phyloP scores from a whole-genome alignment of 2,329 filamentous ascomycete genomes.

The Penicillium crustosum region DNA sequence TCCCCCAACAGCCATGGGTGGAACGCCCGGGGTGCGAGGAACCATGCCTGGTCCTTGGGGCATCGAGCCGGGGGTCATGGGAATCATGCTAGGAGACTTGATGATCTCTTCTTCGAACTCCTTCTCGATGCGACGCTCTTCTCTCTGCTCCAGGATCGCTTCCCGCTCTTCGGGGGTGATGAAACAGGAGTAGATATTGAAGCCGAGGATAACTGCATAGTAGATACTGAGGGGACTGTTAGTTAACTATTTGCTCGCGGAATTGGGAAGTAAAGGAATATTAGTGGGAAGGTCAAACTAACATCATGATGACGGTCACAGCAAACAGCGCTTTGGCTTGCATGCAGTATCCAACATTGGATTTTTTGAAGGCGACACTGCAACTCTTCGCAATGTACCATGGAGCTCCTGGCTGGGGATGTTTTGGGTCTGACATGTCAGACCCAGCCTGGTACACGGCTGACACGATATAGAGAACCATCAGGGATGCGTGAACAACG shows the following conservation, averaged over 20 bases:
- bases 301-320: conserved; percentile 58
- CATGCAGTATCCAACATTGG: conserved; percentile 55
- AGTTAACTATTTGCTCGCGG: conserved; percentile 3
- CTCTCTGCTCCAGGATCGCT: conserved; percentile 34
- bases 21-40: conserved; percentile 30
- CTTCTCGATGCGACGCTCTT: conserved; percentile 40
- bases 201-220: conserved; percentile 50
- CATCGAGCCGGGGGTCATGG: conserved; percentile 32
- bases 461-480: conserved; percentile 56
- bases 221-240: conserved; percentile 43
- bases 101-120: conserved; percentile 44
- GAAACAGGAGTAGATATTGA: conserved; percentile 51
- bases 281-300: conserved; percentile 11
- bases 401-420: conserved; percentile 56
- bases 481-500: conserved; percentile 52
- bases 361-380: conserved; percentile 49
- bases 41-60: conserved; percentile 25
- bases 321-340: conserved; percentile 61
- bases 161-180: conserved; percentile 41
- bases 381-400: conserved; percentile 66
- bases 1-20: conserved; percentile 31
- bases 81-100: conserved; percentile 39
- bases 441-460: conserved; percentile 57
- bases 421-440: conserved; percentile 58
- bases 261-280: not conserved